These are phyloP conservation scores for Scheffersomyces stambukii DNA, from an alignment of 1,139 yeast genomes.

Conservation along the genomic window DNA sequence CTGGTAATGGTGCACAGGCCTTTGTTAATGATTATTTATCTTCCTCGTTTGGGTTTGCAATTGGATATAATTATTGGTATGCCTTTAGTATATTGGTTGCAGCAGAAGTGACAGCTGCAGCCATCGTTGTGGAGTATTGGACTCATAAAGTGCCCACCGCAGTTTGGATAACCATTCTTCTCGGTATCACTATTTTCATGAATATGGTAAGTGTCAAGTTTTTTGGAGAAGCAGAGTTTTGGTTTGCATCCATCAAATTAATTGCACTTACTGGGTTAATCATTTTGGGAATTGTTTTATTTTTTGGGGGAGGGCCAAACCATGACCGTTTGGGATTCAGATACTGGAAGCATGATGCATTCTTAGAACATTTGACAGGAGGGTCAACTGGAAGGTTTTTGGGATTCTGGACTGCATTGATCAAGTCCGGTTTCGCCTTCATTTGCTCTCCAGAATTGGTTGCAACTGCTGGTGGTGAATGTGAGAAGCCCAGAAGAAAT, in stretches of 20 bases:
- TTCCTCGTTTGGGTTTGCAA: constrained; percentile 40
- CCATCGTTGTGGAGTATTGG: constrained; percentile 56
- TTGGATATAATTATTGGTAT: constrained; percentile 48
- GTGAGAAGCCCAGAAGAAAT: constrained; percentile 41
- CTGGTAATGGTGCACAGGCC: constrained; percentile 42
- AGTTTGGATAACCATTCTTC: constrained; percentile 52
- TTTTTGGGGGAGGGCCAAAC: constrained; percentile 52
- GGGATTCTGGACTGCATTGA: constrained; percentile 37
- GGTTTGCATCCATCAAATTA: constrained; percentile 57
- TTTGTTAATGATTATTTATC: constrained; percentile 34
- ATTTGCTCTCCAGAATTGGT: constrained; percentile 36
- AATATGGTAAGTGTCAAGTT: constrained; percentile 45
- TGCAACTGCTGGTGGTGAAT: constrained; percentile 39
- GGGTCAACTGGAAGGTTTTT: constrained; percentile 59
- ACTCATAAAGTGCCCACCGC: constrained; percentile 44
- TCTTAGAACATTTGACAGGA: constrained; percentile 36
- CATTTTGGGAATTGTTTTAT: constrained; percentile 40
- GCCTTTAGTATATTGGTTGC: constrained; percentile 48
- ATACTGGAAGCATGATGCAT: constrained; percentile 57
- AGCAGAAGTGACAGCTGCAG: constrained; percentile 51
- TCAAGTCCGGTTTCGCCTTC: constrained; percentile 39
- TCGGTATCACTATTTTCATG: constrained; percentile 31
- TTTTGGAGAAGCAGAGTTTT: constrained; percentile 66
- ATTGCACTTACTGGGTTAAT: constrained; percentile 35
- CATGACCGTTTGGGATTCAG: constrained; percentile 59